phyloP scores from a whole-genome alignment of 108 stramenopile species.

The Cafeteria roenbergensis region DNA sequence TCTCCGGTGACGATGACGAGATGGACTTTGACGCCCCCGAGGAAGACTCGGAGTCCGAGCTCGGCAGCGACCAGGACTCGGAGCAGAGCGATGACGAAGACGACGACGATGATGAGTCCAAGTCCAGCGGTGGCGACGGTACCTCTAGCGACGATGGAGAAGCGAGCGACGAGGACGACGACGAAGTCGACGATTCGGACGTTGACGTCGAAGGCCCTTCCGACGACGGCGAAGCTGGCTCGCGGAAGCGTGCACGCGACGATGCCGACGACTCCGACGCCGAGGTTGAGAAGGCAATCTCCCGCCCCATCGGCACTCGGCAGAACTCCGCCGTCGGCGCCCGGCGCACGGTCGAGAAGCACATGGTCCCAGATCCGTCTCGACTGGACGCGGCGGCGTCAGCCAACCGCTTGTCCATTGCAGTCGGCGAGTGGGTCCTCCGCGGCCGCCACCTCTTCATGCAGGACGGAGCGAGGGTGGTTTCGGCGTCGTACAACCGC shows the following conservation, averaged over 20 bases:
- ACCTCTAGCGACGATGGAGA: slow-evolving; percentile 17
- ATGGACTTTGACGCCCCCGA: too few species aligned
- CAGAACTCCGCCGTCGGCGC: slow-evolving; percentile 35
- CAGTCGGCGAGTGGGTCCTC: slow-evolving; percentile 15
- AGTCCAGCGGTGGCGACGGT: background rate
- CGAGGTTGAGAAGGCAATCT: background rate
- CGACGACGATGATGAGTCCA: slow-evolving; percentile 3
- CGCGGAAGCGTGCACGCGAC: background rate
- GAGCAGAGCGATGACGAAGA: background rate
- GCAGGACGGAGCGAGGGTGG: slow-evolving; percentile 52
- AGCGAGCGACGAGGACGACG: slow-evolving; percentile 22
- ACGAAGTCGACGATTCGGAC: slow-evolving; percentile 27
- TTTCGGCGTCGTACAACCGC: slow-evolving; percentile 48
- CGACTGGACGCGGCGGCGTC: background rate
- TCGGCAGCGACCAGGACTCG: background rate
- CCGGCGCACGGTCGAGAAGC: slow-evolving; percentile 42
- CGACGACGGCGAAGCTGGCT: slow-evolving; percentile 47
- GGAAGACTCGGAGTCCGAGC: slow-evolving; percentile 6
- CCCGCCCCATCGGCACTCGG: background rate
- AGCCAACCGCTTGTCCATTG: slow-evolving; percentile 8
- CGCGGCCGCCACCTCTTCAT: slow-evolving; percentile 60
- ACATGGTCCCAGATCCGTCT: background rate
- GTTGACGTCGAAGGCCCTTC: slow-evolving; percentile 33
- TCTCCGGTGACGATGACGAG: background rate
- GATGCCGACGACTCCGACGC: background rate